phyloP scores from a whole-genome alignment of 2,329 filamentous ascomycete species.

The Elsinoe ampelina region DNA sequence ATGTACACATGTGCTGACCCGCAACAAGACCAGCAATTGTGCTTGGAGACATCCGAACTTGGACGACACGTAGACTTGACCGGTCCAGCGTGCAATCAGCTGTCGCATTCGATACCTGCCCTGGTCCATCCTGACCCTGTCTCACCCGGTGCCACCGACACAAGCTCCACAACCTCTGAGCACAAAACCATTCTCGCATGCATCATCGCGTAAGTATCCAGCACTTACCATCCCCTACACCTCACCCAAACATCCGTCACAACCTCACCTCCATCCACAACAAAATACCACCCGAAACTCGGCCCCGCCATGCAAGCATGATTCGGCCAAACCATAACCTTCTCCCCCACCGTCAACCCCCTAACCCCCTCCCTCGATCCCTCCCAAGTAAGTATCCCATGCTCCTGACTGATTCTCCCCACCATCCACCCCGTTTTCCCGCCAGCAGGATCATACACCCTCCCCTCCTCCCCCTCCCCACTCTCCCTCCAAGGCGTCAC shows the following conservation, averaged over 20 bases:
- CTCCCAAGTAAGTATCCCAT: constrained; percentile 60
- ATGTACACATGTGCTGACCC: neutral
- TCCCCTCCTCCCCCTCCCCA: constrained; percentile 14
- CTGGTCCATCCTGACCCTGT: neutral
- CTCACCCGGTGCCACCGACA: neutral
- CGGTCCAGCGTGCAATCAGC: no score
- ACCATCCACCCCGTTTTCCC: constrained; percentile 53
- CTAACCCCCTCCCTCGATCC: constrained; percentile 34
- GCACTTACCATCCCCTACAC: constrained; percentile 56
- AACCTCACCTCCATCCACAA: constrained; percentile 58
- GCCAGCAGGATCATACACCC: constrained; percentile 31
- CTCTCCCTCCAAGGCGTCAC: constrained; percentile 48
- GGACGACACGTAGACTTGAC: neutral
- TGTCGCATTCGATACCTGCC: no score
- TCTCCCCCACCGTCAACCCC: constrained; percentile 52
- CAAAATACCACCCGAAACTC: constrained; percentile 61
- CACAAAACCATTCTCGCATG: neutral
- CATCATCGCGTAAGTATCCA: neutral
- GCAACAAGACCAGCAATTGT: neutral
- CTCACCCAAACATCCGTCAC: constrained; percentile 64
- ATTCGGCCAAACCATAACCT: constrained; percentile 66
- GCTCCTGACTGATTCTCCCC: constrained; percentile 65
- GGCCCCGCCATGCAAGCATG: constrained; percentile 70
- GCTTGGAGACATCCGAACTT: neutral
- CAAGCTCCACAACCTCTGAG: neutral